These are phyloP conservation scores for Talaromyces sp. DNA, from an alignment of 2,329 filamentous ascomycete species.

Conservation along the genomic window DNA sequence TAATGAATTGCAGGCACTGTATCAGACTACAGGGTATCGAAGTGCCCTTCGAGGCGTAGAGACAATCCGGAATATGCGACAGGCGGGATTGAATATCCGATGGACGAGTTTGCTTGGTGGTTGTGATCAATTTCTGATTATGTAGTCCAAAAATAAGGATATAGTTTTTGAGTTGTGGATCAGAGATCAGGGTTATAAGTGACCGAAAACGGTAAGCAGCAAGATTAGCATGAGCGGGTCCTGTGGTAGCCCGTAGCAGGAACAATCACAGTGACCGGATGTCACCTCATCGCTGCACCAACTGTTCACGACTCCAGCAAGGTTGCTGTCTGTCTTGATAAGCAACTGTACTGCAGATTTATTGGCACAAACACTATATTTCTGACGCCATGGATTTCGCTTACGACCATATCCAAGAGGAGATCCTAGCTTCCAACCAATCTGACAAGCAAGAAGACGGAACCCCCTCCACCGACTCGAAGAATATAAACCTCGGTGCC, in stretches of 20 bases:
- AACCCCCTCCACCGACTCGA: conserved; percentile 33
- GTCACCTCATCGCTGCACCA: neutral
- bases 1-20: neutral
- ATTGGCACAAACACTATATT: neutral
- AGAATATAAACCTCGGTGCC: conserved; percentile 63
- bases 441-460: conserved; percentile 44
- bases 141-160: neutral
- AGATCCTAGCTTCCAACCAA: conserved; percentile 61
- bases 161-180: neutral
- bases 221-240: neutral
- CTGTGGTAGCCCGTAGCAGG: neutral
- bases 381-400: conserved; percentile 74
- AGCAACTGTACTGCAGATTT: neutral
- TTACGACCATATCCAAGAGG: conserved; percentile 94
- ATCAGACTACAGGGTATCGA: neutral
- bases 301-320: neutral
- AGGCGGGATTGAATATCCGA: neutral
- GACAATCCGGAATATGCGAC: neutral
- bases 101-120: neutral
- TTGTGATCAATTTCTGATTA: neutral
- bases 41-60: neutral
- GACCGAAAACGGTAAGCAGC: conserved; percentile 2
- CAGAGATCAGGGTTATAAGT: neutral
- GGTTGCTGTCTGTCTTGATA: neutral
- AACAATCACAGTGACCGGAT: neutral